Evolutionary conservation across 805 yeast species (phyloP).

Genomic region (Kuraishia piskuri): DNA sequence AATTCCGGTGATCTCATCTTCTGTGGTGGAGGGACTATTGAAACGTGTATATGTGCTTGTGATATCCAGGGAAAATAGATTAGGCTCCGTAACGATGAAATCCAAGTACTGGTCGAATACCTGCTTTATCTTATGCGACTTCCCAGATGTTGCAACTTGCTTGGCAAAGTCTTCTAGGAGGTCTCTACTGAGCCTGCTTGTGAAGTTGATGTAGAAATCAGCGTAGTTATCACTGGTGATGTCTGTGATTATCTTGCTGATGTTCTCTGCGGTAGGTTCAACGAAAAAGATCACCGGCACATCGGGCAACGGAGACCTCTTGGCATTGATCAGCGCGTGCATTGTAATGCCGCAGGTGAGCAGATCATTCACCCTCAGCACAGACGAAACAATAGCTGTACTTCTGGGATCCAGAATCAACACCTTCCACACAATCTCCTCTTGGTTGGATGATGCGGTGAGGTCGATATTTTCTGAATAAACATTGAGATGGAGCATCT

Average conservation of each 20-base stretch:
- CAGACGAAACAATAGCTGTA: slow-evolving; percentile 81
- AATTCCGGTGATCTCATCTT: slow-evolving; percentile 58
- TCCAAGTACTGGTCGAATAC: slow-evolving; percentile 92
- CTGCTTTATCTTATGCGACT: slow-evolving; percentile 67
- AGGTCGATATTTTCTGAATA: slow-evolving; percentile 43
- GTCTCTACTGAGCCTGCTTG: slow-evolving; percentile 68
- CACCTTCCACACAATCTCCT: slow-evolving; percentile 85
- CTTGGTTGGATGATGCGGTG: slow-evolving; percentile 46
- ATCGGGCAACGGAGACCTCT: slow-evolving; percentile 80
- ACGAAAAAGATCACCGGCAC: slow-evolving; percentile 93
- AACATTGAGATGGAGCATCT: slow-evolving; percentile 77
- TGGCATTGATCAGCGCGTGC: slow-evolving; percentile 65
- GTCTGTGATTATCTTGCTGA: slow-evolving; percentile 63
- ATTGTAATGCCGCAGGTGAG: slow-evolving; percentile 87
- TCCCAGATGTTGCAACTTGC: slow-evolving; percentile 64
- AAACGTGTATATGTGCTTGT: slow-evolving; percentile 57
- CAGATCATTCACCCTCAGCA: slow-evolving; percentile 86
- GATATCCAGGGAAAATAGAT: slow-evolving; percentile 72
- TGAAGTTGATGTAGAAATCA: slow-evolving; percentile 75
- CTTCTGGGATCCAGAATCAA: slow-evolving; percentile 74
- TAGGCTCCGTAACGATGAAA: slow-evolving; percentile 89
- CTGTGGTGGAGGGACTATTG: slow-evolving; percentile 65
- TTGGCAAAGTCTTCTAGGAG: slow-evolving; percentile 85
- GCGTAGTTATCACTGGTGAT: slow-evolving; percentile 69
- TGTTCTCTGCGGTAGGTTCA: slow-evolving; percentile 75